phyloP scores from a whole-genome alignment of 768 basidiomycete species.

The Boletus vinaceobasis region DNA sequence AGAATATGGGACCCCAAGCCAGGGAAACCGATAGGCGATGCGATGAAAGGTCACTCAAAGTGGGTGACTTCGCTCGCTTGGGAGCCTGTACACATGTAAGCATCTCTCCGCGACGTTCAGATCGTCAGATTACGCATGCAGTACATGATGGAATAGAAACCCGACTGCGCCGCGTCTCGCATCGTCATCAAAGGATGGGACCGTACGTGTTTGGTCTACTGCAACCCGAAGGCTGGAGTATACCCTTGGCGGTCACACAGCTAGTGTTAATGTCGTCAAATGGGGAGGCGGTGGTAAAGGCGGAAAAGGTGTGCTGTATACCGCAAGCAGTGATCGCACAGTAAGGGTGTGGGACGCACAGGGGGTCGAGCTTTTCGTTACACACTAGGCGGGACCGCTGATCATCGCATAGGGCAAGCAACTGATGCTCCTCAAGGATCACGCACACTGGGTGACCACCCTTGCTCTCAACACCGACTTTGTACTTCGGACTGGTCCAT shows the following conservation, averaged over 20 bases:
- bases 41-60: constrained; percentile 89
- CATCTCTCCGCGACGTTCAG: constrained; percentile 6
- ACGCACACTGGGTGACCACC: constrained; percentile 99
- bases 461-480: constrained; percentile 95
- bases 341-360: constrained; percentile 93
- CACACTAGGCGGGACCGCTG: neutral
- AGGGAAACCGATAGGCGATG: constrained; percentile 85
- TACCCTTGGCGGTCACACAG: constrained; percentile 88
- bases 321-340: constrained; percentile 91
- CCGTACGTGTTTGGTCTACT: constrained; percentile 92
- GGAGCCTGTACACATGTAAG: constrained; percentile 93
- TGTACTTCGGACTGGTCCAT: constrained; percentile 90
- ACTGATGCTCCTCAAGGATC: constrained; percentile 84
- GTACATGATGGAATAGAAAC: constrained; percentile 49
- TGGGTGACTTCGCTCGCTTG: constrained; percentile 95
- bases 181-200: constrained; percentile 94
- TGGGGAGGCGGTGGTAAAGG: constrained; percentile 86
- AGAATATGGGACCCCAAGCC: constrained; percentile 93
- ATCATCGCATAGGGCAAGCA: constrained; percentile 63
- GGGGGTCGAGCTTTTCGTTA: constrained; percentile 44
- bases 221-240: constrained; percentile 70
- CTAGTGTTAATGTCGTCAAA: constrained; percentile 90
- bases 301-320: constrained; percentile 77
- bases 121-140: constrained; percentile 1
- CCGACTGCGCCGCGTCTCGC: constrained; percentile 77